Conservation (phyloP, 495 filamentous ascomycete species). For the Penicillium desertorum region DNA sequence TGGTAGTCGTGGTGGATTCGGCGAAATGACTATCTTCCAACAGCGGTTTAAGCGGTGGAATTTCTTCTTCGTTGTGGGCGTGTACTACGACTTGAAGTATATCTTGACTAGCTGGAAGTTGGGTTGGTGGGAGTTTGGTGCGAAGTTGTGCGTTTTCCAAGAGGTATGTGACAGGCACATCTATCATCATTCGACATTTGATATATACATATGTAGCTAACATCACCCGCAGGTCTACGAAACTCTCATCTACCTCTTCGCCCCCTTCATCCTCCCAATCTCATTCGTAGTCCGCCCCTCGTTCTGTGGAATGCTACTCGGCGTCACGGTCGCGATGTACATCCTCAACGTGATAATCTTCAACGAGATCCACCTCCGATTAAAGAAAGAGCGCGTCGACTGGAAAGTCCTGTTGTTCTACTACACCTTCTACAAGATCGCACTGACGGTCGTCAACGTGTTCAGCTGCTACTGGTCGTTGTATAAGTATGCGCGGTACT, state of each 20-base stretch:
- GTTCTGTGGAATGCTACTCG: conserved; percentile 36
- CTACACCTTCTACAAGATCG: conserved; percentile 44
- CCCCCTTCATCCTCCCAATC: conserved; percentile 49
- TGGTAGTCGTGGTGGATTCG: conserved; percentile 47
- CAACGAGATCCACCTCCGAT: conserved; percentile 47
- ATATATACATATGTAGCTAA: neutral
- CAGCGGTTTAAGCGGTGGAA: conserved; percentile 53
- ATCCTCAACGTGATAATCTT: conserved; percentile 41
- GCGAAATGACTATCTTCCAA: conserved; percentile 52
- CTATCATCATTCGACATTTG: neutral
- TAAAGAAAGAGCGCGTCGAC: conserved; percentile 38
- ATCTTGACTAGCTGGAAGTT: conserved; percentile 49
- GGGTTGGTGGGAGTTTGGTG: conserved; percentile 49
- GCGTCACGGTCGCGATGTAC: conserved; percentile 39
- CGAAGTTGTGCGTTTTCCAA: conserved; percentile 68
- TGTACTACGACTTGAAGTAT: conserved; percentile 49
- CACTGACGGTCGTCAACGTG: conserved; percentile 42
- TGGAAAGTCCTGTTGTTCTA: conserved; percentile 33
- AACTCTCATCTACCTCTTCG: conserved; percentile 45
- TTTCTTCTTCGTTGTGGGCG: conserved; percentile 51
- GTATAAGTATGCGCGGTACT: conserved; percentile 46
- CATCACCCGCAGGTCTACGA: conserved; percentile 41
- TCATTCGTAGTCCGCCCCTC: conserved; percentile 41
- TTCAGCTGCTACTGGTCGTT: conserved; percentile 44
- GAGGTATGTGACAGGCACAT: conserved; percentile 36